These are phyloP conservation scores for Crinitomyces ghanaensis DNA, from an alignment of 805 yeast genomes.

Conservation along the genomic window DNA sequence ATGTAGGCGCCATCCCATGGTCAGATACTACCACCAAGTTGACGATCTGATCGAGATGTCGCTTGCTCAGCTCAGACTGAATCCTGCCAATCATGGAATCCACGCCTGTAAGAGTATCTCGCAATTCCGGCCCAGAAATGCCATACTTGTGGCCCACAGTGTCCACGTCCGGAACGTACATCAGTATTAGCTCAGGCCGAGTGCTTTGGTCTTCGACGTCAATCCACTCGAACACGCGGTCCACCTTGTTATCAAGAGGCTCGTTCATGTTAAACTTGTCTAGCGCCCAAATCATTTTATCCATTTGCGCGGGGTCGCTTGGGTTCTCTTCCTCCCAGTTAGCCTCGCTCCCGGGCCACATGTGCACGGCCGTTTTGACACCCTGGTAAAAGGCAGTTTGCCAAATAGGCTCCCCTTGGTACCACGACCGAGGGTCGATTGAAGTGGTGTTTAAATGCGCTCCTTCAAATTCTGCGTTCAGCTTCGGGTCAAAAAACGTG, in stretches of 20 bases:
- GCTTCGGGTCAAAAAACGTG: slow-evolving; percentile 55
- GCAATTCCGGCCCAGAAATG: slow-evolving; percentile 46
- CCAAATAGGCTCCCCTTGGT: slow-evolving; percentile 95
- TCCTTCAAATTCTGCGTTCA: slow-evolving; percentile 47
- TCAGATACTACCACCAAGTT: slow-evolving; percentile 76
- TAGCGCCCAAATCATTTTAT: too few species aligned
- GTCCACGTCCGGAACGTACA: slow-evolving; percentile 76
- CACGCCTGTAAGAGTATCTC: slow-evolving; percentile 45
- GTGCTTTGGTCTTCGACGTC: slow-evolving; percentile 37
- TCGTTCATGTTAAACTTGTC: slow-evolving; percentile 61
- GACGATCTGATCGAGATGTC: slow-evolving; percentile 54
- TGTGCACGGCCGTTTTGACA: slow-evolving; percentile 64
- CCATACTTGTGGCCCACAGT: slow-evolving; percentile 68
- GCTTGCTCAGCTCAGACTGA: slow-evolving; percentile 33
- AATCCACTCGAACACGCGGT: slow-evolving; percentile 54
- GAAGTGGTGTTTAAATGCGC: too few species aligned
- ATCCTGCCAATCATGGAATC: slow-evolving; percentile 51
- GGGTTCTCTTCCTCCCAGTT: slow-evolving; percentile 32
- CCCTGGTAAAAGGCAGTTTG: slow-evolving; percentile 55
- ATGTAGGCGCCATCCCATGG: slow-evolving; percentile 89
- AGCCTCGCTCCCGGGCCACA: slow-evolving; percentile 95
- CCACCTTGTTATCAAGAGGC: slow-evolving; percentile 41
- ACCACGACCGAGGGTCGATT: slow-evolving; percentile 53
- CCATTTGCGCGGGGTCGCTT: too few species aligned
- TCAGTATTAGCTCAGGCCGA: slow-evolving; percentile 67